Conservation (phyloP, 176 grass and related monocot species). For the Chrysopogon serrulatus region DNA sequence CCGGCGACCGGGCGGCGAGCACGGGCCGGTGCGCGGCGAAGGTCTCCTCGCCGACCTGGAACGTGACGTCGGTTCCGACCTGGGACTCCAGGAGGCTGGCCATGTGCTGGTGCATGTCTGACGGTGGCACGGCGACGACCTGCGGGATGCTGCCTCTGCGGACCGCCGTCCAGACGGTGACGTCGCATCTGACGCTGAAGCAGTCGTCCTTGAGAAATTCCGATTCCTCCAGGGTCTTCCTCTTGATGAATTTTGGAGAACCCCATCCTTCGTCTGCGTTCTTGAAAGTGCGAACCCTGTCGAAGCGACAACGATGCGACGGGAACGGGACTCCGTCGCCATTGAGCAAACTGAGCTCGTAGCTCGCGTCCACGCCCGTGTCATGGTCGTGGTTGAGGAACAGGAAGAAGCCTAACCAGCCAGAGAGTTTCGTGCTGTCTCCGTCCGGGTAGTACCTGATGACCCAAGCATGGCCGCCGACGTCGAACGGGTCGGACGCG, state of each 20-base stretch:
- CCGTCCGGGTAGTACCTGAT: too few species aligned
- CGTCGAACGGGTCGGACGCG: too few species aligned
- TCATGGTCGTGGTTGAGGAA: background rate
- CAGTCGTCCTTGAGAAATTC: background rate
- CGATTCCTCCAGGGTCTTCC: background rate
- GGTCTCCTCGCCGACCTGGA: background rate
- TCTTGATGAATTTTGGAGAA: background rate
- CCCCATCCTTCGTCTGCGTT: too few species aligned
- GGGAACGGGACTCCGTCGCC: background rate
- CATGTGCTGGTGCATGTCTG: background rate
- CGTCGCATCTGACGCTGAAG: background rate
- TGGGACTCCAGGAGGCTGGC: background rate
- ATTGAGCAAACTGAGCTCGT: background rate
- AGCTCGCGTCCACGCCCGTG: background rate
- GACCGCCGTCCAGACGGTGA: background rate
- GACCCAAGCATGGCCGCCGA: too few species aligned
- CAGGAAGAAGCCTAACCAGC: background rate
- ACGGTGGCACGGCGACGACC: background rate
- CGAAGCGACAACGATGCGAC: too few species aligned
- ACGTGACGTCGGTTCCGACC: background rate
- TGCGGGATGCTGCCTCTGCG: too few species aligned
- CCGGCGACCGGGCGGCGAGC: conserved; percentile 14
- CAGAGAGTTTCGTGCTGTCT: background rate
- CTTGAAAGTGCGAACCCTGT: background rate
- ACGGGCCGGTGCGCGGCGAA: conserved; percentile 8